phyloP scores from a whole-genome alignment of 179 eudicot genomes.

The Heliamphora pulchella region DNA sequence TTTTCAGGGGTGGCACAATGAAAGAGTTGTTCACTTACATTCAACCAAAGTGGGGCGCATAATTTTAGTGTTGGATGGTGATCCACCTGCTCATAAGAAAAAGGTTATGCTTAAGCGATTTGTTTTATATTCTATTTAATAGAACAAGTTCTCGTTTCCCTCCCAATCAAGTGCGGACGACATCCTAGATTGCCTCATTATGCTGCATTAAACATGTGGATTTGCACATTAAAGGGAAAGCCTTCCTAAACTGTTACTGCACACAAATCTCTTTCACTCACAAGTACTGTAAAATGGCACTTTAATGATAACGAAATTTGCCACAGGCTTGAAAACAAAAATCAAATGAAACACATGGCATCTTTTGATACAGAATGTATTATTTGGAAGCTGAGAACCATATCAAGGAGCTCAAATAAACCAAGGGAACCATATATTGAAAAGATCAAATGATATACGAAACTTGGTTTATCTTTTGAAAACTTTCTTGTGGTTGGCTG shows the following conservation, averaged over 20 bases:
- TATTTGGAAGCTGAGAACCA: not conserved
- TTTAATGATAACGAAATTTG: not conserved
- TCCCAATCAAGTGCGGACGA: not conserved
- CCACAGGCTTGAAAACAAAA: not conserved
- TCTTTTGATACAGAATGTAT: not conserved
- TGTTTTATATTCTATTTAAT: not conserved
- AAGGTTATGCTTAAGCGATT: slow-evolving; percentile 13
- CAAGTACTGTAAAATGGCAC: not conserved
- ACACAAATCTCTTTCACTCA: not conserved
- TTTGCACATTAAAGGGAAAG: not conserved
- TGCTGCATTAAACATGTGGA: not conserved
- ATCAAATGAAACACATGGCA: not conserved
- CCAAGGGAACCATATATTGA: not conserved
- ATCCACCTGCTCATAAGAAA: slow-evolving; percentile 41
- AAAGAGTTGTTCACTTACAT: slow-evolving; percentile 30
- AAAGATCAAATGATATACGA: not conserved
- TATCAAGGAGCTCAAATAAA: not conserved
- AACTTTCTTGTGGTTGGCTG: not conserved
- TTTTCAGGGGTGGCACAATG: slow-evolving; percentile 52
- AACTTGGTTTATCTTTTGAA: not conserved
- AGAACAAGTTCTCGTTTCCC: not conserved
- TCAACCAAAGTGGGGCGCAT: slow-evolving; percentile 31
- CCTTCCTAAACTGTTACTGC: not conserved
- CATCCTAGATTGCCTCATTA: not conserved
- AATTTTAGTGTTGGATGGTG: slow-evolving; percentile 39